phyloP scores from a whole-genome alignment of 257 asterid genomes.

The Solanum ahanhuiri region DNA sequence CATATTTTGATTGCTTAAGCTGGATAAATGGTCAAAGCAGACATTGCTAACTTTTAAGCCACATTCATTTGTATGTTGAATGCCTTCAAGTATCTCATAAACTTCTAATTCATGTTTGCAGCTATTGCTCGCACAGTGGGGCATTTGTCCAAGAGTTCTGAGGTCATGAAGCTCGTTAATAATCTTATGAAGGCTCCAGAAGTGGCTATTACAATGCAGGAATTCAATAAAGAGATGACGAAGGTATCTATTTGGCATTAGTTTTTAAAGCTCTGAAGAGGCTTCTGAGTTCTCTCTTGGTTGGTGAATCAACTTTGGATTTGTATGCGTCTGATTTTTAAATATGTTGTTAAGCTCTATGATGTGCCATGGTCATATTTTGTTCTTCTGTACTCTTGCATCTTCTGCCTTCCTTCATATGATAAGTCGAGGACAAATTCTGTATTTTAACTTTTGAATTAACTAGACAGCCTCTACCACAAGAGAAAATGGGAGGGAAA shows the following conservation, averaged over 20 bases:
- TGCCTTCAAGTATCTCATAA: neutral
- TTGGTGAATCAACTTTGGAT: neutral
- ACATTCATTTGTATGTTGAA: neutral
- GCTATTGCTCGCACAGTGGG: conserved; percentile 94
- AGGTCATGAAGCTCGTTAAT: conserved; percentile 93
- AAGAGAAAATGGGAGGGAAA: neutral
- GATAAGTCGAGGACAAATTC: neutral
- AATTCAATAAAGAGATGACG: conserved; percentile 90
- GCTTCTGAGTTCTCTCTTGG: neutral
- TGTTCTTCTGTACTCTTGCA: neutral
- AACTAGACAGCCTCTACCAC: neutral
- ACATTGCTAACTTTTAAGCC: neutral
- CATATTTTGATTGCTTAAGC: neutral
- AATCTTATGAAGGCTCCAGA: conserved; percentile 97
- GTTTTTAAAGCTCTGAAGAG: neutral
- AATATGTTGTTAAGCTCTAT: neutral
- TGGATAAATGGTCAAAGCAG: neutral
- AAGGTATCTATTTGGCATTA: conserved; percentile 39
- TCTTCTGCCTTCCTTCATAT: neutral
- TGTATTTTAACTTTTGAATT: neutral
- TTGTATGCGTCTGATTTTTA: neutral
- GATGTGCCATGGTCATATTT: neutral
- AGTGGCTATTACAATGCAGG: conserved; percentile 83
- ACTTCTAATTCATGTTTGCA: conserved; percentile 14
- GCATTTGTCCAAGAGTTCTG: conserved; percentile 92